Base-by-base conservation (phyloP, 768 basidiomycete genomes). In the Tulasnella sp. region DNA sequence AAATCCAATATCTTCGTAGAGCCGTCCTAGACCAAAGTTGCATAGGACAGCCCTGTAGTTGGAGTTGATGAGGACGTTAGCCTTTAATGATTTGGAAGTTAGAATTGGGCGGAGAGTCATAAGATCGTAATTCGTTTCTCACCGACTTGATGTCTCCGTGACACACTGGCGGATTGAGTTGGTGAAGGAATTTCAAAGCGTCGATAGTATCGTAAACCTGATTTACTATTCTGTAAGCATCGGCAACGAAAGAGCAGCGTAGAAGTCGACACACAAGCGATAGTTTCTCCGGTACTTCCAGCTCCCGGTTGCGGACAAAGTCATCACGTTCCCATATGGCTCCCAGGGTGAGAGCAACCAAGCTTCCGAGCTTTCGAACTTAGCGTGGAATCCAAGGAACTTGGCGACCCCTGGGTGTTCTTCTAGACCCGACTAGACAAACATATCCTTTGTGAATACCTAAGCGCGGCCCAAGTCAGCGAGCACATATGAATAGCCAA, bases 111-210 rank as follows among this genome's bases (percentile, higher is more conserved):
- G 11, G 35, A 3, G 70, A 20, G 18, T 37, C 23, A 70, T 16
- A 32, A 18, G n/a, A 20, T 23, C 32, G n/a, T 15, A 20, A 23
- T 18, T 5, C 2, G 29, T 37, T 6, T 18, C 73, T 74, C 29
- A 74, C 73, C 35, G 73, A 37, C 29, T 74, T 74, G n/a, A 74
- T 74, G 73, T 74, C 73, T 18, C 73, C 73, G n/a, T 74, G 73
- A 35, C 40, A 44, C 37, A 74, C 73, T 20, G 73, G 73, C 3
- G 73, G 73, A n/a, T 74, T 9, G n/a, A 61, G 57, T 61, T 61
- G 57, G n/a, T 61, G 57, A 61, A 61, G 57, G 23, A 61, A 61
- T 23, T 18, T 13, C n/a, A 61, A 23, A n/a, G 57, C 57, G 23
- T 44, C 40, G 32, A 51, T 35, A 9, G 48, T 74, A 51, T 74